Evolutionary conservation across 768 basidiomycete genomes (phyloP), one percentile per base, ranked within the genome.

Genomic region (Lactarius indigo): DNA sequence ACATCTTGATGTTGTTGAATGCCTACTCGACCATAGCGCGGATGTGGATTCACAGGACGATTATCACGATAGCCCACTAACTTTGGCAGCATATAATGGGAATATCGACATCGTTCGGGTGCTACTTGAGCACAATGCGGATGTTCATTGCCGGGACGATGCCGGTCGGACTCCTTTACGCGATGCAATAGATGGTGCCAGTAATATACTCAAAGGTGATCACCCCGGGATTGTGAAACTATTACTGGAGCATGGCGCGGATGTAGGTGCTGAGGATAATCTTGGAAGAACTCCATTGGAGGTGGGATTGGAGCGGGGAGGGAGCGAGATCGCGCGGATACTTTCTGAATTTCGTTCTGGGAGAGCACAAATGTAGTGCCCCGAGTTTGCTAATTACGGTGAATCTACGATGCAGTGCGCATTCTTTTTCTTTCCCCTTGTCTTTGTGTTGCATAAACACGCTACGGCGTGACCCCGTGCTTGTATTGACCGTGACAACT

Each of bases 111-210:
- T 23, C 47, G 12, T 50, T 23, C 47, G 23, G 23, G 23, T 23
- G 12, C 47, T 50, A 50, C 47, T 50, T 50, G 47, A 50, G 12
- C 44, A 23, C 44, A 23, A 47, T 47, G 44, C 44, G 12, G 9
- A 23, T 47, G 44, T 47, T 23, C 9, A 47, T 23, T 47, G 10
- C 44, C n/a, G 5, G 10, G 44, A 12, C 44, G 1, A 1, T 12
- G n/a, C 23, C 0, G 44, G n/a, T 1, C 1, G 2, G 9, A 47
- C 44, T 47, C 44, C 44, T n/a, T n/a, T 44, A 20, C 42, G 20
- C 8, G 1, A 0, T 9, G 44, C n/a, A 44, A 5, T 37, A 15
- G 0, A 0, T 3, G 20, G 9, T 8, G 3, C 20, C 9, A 7
- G 9, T 35, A 9, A 15, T 39, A 15, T 4, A 18, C 0, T 3